Evolutionary conservation across 2,329 filamentous ascomycete species (phyloP).

Genomic region (Paecilomyces sp.): DNA sequence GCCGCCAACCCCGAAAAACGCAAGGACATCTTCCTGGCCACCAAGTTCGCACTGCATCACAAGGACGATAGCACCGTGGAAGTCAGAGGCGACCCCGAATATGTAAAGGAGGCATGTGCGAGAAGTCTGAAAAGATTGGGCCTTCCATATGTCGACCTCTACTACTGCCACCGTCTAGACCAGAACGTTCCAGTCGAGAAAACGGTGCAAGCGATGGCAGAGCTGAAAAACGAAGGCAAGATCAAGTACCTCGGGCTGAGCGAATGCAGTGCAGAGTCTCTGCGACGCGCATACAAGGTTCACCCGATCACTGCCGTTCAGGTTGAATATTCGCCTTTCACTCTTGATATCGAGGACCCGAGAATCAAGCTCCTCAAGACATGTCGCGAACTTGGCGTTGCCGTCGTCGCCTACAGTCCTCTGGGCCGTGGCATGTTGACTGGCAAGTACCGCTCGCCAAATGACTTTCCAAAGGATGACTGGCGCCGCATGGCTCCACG

Average conservation of each 20-base stretch:
- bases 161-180: constrained; percentile 49
- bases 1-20: constrained; percentile 2
- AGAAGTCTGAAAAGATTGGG: constrained; percentile 1
- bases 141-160: constrained; percentile 26
- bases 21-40: constrained; percentile 8
- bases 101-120: constrained; percentile 6
- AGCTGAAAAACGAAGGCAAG: constrained; percentile 36
- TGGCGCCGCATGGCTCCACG: neutral
- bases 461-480: neutral
- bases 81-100: constrained; percentile 4
- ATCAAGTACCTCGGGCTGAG: constrained; percentile 43
- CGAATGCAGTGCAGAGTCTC: constrained; percentile 36
- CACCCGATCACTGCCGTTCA: constrained; percentile 44
- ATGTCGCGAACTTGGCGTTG: constrained; percentile 51
- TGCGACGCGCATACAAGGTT: constrained; percentile 44
- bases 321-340: constrained; percentile 46
- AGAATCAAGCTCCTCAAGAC: constrained; percentile 46
- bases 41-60: constrained; percentile 3
- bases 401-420: constrained; percentile 53
- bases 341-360: constrained; percentile 40
- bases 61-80: neutral
- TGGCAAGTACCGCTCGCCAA: constrained; percentile 31
- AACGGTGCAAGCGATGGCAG: constrained; percentile 20
- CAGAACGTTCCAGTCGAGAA: constrained; percentile 38
- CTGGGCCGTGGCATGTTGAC: constrained; percentile 54